Evolutionary conservation across 2,329 filamentous ascomycete species (phyloP).

Genomic region (Aspergillus awamori): DNA sequence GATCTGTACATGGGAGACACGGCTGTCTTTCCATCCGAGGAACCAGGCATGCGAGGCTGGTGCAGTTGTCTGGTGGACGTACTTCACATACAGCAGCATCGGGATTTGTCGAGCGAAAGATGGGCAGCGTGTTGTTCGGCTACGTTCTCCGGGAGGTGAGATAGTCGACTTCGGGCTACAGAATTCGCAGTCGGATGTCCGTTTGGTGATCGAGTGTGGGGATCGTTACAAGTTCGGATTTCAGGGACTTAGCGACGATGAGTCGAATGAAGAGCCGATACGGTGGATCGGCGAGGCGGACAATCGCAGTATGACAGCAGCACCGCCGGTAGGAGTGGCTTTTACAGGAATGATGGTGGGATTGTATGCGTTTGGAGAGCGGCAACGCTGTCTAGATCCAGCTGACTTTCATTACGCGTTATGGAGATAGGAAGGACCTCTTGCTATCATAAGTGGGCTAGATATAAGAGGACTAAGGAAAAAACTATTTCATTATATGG

Average conservation of each 20-base stretch:
- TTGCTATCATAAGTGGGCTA: not conserved
- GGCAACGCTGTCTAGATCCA: conserved; percentile 43
- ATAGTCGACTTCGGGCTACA: conserved; percentile 17
- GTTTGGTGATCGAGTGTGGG: conserved; percentile 36
- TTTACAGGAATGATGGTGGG: conserved; percentile 54
- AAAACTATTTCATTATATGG: no score
- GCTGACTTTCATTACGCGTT: conserved; percentile 47
- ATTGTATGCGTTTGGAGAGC: conserved; percentile 49
- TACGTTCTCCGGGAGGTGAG: conserved; percentile 27
- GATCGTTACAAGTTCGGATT: conserved; percentile 35
- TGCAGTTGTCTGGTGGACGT: conserved; percentile 58
- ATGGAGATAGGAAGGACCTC: not conserved
- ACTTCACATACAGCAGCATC: conserved; percentile 50
- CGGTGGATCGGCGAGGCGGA: conserved; percentile 35
- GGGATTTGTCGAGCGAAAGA: conserved; percentile 37
- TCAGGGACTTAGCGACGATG: conserved; percentile 17
- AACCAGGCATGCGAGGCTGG: conserved; percentile 55
- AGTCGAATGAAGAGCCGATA: not conserved
- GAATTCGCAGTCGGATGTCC: conserved; percentile 22
- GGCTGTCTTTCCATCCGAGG: conserved; percentile 51
- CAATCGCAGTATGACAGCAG: conserved; percentile 38
- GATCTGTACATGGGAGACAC: conserved; percentile 47
- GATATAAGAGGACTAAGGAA: no score
- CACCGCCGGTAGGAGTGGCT: conserved; percentile 41
- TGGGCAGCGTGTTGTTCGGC: conserved; percentile 28